Conservation (phyloP, 78 protist species). For the Dictyostelium purpureum region DNA sequence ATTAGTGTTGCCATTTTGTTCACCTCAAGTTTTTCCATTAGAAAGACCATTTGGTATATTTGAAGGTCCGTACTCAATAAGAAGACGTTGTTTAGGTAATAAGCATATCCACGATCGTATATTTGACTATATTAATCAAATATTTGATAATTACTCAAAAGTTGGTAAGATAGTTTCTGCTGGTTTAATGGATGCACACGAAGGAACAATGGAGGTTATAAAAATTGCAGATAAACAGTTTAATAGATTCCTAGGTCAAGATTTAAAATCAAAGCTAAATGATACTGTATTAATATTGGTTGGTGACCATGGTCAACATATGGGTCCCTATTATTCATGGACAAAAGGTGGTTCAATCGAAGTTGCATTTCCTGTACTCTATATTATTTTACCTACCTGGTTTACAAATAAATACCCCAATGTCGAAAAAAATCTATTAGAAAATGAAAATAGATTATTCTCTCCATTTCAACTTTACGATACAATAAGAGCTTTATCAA, state of each 20-base stretch:
- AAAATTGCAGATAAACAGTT: neutral
- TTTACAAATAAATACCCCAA: conserved; percentile 23
- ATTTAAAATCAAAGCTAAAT: neutral
- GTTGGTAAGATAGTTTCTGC: conserved; percentile 20
- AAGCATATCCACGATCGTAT: neutral
- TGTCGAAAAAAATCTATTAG: neutral
- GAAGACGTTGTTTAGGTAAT: conserved; percentile 37
- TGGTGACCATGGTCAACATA: conserved; percentile 27
- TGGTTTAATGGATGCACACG: conserved; percentile 29
- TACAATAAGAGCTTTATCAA: neutral
- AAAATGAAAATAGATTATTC: conserved; percentile 16
- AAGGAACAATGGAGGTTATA: conserved; percentile 38
- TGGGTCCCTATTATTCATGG: conserved; percentile 1
- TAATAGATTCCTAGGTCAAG: neutral
- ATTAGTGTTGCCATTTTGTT: conserved; percentile 33
- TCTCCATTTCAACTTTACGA: conserved; percentile 22
- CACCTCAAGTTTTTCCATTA: conserved; percentile 40
- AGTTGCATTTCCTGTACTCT: neutral
- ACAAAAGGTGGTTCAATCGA: conserved; percentile 23
- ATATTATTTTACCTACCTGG: conserved; percentile 42
- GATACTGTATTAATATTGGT: conserved; percentile 15
- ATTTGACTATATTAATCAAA: conserved; percentile 25
- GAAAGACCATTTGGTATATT: too few relatives aligned
- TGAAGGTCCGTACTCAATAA: too few relatives aligned
- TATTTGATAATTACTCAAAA: neutral